Conservation (phyloP, 176 grass and related monocot genomes). For the Cymbopogon citratus region DNA sequence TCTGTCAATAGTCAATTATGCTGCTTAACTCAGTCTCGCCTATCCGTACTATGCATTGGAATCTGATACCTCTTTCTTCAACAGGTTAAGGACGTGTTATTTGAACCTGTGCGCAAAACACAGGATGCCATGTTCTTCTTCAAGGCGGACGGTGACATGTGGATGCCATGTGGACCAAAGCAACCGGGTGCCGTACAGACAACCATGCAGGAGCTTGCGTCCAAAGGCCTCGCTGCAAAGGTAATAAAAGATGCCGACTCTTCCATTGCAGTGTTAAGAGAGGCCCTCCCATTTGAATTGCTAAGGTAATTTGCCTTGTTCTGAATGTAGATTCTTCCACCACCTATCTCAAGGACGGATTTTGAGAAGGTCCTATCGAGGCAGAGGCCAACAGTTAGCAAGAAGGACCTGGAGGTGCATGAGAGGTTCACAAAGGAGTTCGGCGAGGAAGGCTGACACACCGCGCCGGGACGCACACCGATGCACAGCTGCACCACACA, state of each 20-base stretch:
- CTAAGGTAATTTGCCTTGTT: not conserved
- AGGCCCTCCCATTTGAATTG: not conserved
- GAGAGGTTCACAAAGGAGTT: constrained; percentile 98
- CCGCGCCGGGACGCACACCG: not conserved
- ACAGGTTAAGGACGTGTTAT: constrained; percentile 96
- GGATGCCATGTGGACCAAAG: constrained; percentile 89
- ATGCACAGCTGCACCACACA: constrained; percentile 33
- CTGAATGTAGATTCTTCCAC: constrained; percentile 66
- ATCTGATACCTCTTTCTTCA: not conserved
- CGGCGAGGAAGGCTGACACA: constrained; percentile 79
- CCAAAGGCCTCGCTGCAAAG: constrained; percentile 70
- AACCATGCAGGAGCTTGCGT: constrained; percentile 84
- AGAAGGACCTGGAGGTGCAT: constrained; percentile 85
- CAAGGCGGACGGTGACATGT: constrained; percentile 54
- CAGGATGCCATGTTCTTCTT: constrained; percentile 98
- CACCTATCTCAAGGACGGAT: constrained; percentile 68
- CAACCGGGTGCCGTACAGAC: constrained; percentile 66
- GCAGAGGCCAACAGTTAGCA: constrained; percentile 89
- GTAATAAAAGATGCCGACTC: constrained; percentile 15
- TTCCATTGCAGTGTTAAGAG: not conserved
- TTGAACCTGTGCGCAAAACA: constrained; percentile 90
- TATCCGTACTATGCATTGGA: not conserved
- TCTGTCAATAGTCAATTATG: not conserved
- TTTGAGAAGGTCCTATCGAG: constrained; percentile 79
- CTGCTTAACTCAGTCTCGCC: not conserved